phyloP scores from a whole-genome alignment of 768 basidiomycete species.

The Phanerochaete sordida region DNA sequence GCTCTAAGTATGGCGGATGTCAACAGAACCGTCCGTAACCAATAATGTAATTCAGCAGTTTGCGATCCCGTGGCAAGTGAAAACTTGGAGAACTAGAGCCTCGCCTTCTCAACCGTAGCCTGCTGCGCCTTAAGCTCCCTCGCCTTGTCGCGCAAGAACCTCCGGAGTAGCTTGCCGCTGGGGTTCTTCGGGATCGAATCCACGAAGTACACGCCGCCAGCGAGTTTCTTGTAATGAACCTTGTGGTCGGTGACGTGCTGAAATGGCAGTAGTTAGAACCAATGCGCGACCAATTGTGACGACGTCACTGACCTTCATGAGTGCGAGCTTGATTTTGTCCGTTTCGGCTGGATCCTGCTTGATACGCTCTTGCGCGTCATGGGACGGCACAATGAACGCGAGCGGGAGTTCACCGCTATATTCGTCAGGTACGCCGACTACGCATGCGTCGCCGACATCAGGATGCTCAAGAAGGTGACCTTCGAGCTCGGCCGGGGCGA shows the following conservation, averaged over 20 bases:
- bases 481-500: constrained; percentile 34
- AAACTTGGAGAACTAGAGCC: constrained; percentile 10
- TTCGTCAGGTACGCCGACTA: constrained; percentile 64
- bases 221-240: constrained; percentile 34
- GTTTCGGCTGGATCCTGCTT: constrained; percentile 30
- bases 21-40: too few species aligned
- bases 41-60: too few species aligned
- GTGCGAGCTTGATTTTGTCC: constrained; percentile 37
- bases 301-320: constrained; percentile 50
- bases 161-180: constrained; percentile 29
- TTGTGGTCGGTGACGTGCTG: constrained; percentile 30
- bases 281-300: not conserved
- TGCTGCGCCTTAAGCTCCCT: constrained; percentile 15
- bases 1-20: too few species aligned
- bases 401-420: constrained; percentile 74
- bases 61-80: not conserved
- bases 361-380: constrained; percentile 33
- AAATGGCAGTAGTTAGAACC: not conserved
- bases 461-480: constrained; percentile 33
- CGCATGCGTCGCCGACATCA: constrained; percentile 40
- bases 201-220: constrained; percentile 36
- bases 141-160: constrained; percentile 25
- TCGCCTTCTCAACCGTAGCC: constrained; percentile 10
- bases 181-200: constrained; percentile 33
- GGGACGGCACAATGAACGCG: constrained; percentile 59